phyloP scores from a whole-genome alignment of 306 rosid species.

The Luffa acutangula region DNA sequence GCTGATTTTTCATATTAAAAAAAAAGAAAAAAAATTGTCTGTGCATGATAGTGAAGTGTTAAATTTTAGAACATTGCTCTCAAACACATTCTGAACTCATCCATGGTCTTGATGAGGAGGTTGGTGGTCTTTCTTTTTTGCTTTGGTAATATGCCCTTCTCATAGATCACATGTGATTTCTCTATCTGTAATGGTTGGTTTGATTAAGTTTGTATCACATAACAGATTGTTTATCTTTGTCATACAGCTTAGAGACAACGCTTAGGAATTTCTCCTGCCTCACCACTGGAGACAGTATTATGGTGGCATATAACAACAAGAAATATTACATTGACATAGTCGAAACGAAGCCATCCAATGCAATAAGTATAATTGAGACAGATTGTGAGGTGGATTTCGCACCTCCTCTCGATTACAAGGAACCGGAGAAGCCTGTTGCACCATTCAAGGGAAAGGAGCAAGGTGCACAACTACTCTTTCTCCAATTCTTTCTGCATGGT shows the following conservation, averaged over 20 bases:
- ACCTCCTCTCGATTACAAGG: slow-evolving; percentile 97
- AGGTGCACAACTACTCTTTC: slow-evolving; percentile 29
- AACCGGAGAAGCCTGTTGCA: slow-evolving; percentile 64
- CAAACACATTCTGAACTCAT: background rate
- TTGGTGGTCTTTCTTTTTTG: slow-evolving; percentile 3
- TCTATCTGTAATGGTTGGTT: background rate
- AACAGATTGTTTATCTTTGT: background rate
- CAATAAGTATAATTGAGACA: slow-evolving; percentile 91
- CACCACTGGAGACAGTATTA: slow-evolving; percentile 90
- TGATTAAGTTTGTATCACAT: background rate
- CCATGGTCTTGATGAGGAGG: background rate
- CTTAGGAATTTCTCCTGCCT: slow-evolving; percentile 90
- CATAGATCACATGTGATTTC: background rate
- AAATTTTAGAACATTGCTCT: background rate
- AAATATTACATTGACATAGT: slow-evolving; percentile 88
- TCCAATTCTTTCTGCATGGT: background rate
- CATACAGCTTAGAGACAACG: slow-evolving; percentile 50
- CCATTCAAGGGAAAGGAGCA: slow-evolving; percentile 37
- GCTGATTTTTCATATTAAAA: background rate
- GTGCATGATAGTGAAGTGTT: background rate
- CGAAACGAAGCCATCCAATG: slow-evolving; percentile 78
- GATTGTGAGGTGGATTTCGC: slow-evolving; percentile 99
- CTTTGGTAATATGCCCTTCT: background rate
- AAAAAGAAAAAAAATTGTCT: background rate
- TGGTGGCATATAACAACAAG: slow-evolving; percentile 96